These are phyloP conservation scores for Wallacemonas sp. DNA, from an alignment of 208 protist species.

Conservation along the genomic window DNA sequence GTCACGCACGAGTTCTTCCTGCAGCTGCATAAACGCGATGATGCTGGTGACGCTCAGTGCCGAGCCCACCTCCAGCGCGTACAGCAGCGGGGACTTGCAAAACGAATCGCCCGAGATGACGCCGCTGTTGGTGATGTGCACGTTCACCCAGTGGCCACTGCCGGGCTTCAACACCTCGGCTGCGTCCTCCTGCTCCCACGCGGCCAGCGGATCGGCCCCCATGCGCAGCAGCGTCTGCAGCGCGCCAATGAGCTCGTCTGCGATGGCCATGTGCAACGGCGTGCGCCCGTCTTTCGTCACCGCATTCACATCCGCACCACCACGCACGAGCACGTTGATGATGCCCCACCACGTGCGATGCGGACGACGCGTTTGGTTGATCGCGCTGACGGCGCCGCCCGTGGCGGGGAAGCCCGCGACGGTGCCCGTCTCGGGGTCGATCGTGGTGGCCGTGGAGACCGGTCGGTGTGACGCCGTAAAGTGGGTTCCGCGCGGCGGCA, in stretches of 20 bases:
- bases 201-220: constrained; percentile 33
- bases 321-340: constrained; percentile 26
- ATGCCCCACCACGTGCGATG: constrained; percentile 23
- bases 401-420: constrained; percentile 12
- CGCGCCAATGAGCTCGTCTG: constrained; percentile 27
- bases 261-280: constrained; percentile 44
- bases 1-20: constrained; percentile 3
- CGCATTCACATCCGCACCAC: constrained; percentile 37
- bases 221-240: constrained; percentile 39
- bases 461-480: neutral
- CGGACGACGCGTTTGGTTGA: constrained; percentile 6
- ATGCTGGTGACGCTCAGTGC: constrained; percentile 36
- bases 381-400: constrained; percentile 15
- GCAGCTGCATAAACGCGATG: constrained; percentile 24
- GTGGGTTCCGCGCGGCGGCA: too few relatives aligned
- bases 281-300: constrained; percentile 30
- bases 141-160: constrained; percentile 21
- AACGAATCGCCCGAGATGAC: constrained; percentile 22
- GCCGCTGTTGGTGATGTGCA: constrained; percentile 39
- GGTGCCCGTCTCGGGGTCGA: neutral
- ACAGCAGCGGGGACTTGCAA: constrained; percentile 38
- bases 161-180: neutral
- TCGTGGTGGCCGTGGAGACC: neutral
- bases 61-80: constrained; percentile 34
- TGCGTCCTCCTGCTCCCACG: constrained; percentile 11